Percentiles rank a stretch among this genome's conserved stretches.
Evolutionary conservation across 2,329 filamentous ascomycete genomes (phyloP).

Genomic region (Paraconiothyrium brasiliense): DNA sequence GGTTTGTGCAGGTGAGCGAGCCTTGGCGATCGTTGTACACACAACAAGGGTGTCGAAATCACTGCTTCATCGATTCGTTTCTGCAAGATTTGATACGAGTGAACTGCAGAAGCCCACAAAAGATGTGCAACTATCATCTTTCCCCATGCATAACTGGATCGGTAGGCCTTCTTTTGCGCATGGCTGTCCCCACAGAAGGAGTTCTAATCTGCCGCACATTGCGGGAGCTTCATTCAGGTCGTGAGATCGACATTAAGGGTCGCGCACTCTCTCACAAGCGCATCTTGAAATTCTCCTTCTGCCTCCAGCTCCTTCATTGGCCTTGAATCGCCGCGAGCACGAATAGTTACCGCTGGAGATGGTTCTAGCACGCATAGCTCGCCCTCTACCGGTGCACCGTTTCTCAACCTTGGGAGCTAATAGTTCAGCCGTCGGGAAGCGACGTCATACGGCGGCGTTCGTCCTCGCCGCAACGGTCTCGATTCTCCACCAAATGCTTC

Average conservation of each 20-base stretch:
- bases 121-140: neutral
- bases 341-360: neutral
- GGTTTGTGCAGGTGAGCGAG: slow-evolving; percentile 4
- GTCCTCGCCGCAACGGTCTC: slow-evolving; percentile 15
- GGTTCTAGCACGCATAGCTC: neutral
- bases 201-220: neutral
- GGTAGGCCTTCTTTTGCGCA: neutral
- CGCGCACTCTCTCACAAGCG: neutral
- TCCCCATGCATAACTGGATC: neutral
- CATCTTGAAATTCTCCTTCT: slow-evolving; percentile 3
- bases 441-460: slow-evolving; percentile 14
- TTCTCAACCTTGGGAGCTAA: neutral
- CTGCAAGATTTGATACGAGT: neutral
- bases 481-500: slow-evolving; percentile 13
- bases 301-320: neutral
- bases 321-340: neutral
- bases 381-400: neutral
- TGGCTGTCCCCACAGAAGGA: neutral
- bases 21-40: slow-evolving; percentile 2
- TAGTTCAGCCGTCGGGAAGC: neutral
- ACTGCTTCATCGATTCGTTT: neutral
- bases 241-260: slow-evolving; percentile 10
- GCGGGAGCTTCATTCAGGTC: neutral
- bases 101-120: neutral
- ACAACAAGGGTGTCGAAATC: slow-evolving; percentile 3